Percentiles rank a stretch among this genome's conserved stretches.
These are phyloP conservation scores for Aspergillus affinis DNA, from an alignment of 495 filamentous ascomycete genomes.

Conservation along the genomic window DNA sequence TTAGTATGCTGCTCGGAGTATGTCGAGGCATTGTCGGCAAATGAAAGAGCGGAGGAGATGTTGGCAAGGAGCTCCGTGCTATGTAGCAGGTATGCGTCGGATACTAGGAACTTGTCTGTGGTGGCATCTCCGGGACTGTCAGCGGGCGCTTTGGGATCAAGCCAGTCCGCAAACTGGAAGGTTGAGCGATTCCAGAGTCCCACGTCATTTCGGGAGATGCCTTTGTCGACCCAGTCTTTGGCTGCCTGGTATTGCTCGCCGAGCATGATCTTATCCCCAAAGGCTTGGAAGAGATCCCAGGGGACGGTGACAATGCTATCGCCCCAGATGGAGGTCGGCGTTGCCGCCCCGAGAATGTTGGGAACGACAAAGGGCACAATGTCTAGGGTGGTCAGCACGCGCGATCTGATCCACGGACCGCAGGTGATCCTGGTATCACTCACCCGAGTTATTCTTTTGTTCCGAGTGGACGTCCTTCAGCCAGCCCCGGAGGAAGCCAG, in stretches of 20 bases:
- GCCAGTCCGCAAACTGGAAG: slow-evolving; percentile 53
- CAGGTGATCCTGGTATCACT: not conserved
- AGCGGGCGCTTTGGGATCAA: slow-evolving; percentile 49
- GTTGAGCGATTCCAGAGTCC: slow-evolving; percentile 35
- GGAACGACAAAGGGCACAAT: slow-evolving; percentile 37
- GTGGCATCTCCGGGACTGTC: slow-evolving; percentile 38
- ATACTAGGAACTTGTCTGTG: slow-evolving; percentile 42
- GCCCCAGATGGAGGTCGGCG: slow-evolving; percentile 37
- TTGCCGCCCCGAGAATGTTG: slow-evolving; percentile 18
- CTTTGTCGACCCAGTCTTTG: slow-evolving; percentile 44
- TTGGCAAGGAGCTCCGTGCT: slow-evolving; percentile 35
- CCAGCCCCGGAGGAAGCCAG: slow-evolving; percentile 49
- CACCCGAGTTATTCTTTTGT: slow-evolving; percentile 18
- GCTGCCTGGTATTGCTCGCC: slow-evolving; percentile 39
- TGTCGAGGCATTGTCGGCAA: not conserved
- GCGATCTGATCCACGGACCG: not conserved
- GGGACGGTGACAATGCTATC: slow-evolving; percentile 47
- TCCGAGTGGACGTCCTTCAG: slow-evolving; percentile 42
- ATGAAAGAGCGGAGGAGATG: slow-evolving; percentile 4
- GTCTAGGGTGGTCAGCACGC: not conserved
- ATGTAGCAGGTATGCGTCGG: slow-evolving; percentile 53
- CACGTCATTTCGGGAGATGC: slow-evolving; percentile 38
- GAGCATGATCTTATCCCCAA: slow-evolving; percentile 42
- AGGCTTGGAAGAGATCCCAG: slow-evolving; percentile 41
- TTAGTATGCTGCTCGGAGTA: slow-evolving; percentile 21